Percentiles rank a stretch among this genome's conserved stretches.
phyloP scores from a whole-genome alignment of 179 eudicot genomes.

The Pouteria campechiana region DNA sequence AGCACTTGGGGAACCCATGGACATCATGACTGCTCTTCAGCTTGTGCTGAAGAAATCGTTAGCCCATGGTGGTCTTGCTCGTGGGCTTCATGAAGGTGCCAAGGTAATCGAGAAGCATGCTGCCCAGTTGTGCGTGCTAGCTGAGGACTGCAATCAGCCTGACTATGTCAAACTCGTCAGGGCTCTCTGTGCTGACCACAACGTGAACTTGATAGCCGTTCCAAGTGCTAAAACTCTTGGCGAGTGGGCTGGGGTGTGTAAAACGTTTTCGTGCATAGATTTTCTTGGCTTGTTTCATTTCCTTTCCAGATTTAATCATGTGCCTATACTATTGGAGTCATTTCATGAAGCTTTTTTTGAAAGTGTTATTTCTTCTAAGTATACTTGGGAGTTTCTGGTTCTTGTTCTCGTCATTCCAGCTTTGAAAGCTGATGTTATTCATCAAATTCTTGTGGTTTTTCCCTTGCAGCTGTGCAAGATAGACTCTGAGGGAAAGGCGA shows the following conservation, averaged over 20 bases:
- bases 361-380: no score
- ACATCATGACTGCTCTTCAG: slow-evolving; percentile 27
- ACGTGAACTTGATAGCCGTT: slow-evolving; percentile 22
- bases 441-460: neutral
- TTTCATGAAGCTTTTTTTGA: no score
- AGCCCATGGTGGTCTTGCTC: slow-evolving; percentile 22
- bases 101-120: slow-evolving; percentile 31
- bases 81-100: slow-evolving; percentile 32
- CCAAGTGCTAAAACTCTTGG: slow-evolving; percentile 32
- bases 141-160: slow-evolving; percentile 32
- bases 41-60: slow-evolving; percentile 26
- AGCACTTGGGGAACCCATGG: slow-evolving; percentile 34
- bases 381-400: no score
- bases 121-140: slow-evolving; percentile 31
- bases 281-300: no score
- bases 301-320: no score
- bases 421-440: no score
- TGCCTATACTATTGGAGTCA: no score
- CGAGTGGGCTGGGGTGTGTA: slow-evolving; percentile 35
- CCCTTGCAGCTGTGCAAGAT: slow-evolving; percentile 30
- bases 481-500: slow-evolving; percentile 36
- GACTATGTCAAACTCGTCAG: slow-evolving; percentile 31
- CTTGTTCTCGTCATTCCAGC: no score
- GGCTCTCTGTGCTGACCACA: slow-evolving; percentile 30
- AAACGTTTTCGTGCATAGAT: neutral